A percentile compares a stretch with the other conserved stretches of the same genome.
Evolutionary conservation across 495 filamentous ascomycete species (phyloP).

Genomic region (Hypoxylon perforatum): DNA sequence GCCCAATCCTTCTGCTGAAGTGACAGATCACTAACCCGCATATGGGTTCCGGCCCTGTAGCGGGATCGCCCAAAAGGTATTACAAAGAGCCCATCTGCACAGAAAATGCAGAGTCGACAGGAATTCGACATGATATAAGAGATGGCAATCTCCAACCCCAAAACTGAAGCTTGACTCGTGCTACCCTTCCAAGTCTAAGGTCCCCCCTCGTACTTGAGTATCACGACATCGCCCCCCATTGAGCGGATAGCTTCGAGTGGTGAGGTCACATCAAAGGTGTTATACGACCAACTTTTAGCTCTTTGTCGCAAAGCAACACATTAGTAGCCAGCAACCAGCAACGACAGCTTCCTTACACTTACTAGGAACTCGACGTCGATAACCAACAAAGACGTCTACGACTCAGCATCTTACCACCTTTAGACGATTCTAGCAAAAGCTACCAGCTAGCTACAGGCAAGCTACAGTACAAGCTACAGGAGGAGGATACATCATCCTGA

Average conservation of each 20-base stretch:
- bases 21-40: constrained; percentile 1
- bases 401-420: not conserved
- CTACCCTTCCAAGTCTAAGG: constrained; percentile 13
- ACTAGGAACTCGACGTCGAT: too few relatives aligned
- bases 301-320: constrained; percentile 1
- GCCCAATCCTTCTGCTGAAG: constrained; percentile 21
- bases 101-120: not conserved
- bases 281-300: constrained; percentile 6
- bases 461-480: too few relatives aligned
- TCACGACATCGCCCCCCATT: constrained; percentile 21
- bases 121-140: constrained; percentile 23
- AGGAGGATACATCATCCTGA: constrained; percentile 35
- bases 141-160: constrained; percentile 11
- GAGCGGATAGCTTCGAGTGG: constrained; percentile 13
- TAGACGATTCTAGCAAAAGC: not conserved
- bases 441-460: not conserved
- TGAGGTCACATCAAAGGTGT: constrained; percentile 25
- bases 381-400: constrained; percentile 10
- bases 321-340: not conserved
- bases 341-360: not conserved
- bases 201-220: constrained; percentile 1
- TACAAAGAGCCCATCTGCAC: constrained; percentile 8
- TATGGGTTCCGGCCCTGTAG: constrained; percentile 13
- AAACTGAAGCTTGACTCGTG: constrained; percentile 12
- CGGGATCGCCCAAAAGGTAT: constrained; percentile 27